Evolutionary conservation across 164 flowering plant genomes (phyloP), one percentile per base, ranked within the genome.

Genomic region (Tetracentron sinense): DNA sequence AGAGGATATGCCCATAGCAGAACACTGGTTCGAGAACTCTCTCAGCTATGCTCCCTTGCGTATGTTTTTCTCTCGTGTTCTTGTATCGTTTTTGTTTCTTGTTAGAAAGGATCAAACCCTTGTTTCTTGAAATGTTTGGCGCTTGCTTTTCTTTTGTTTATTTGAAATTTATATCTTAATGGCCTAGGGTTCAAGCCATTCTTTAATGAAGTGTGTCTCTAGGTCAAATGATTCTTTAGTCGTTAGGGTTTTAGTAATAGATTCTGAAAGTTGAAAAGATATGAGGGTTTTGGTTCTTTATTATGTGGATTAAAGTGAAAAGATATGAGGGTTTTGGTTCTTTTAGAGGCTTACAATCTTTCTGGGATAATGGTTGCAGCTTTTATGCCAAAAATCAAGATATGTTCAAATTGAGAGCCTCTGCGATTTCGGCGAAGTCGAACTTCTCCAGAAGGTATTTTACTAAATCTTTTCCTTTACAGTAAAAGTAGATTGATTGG

Each of bases 31-130:
- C 71, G 85, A 82, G 2, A 60, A 67, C 25, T 81, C 85, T 33
- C 79, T 76, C 56, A 70, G 81, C 72, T 75, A 90, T 60, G 95
- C 91, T 27, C 97, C 98, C 28, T 94, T 95, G 14, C 96, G 97
- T 90, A 77, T 28, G 93, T 73, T 20, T 22, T 28, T 16, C 38
- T 38, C 49, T 50, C 23, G 38, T 58, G n/a, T n/a, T n/a, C n/a
- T n/a, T n/a, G n/a, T n/a, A n/a, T n/a, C n/a, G n/a, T n/a, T n/a
- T n/a, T n/a, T n/a, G n/a, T n/a, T n/a, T n/a, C n/a, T n/a, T n/a
- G n/a, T n/a, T n/a, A n/a, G n/a, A n/a, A n/a, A n/a, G n/a, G n/a
- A n/a, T n/a, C n/a, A n/a, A n/a, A 22, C 19, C 8, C 19, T 6
- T 6, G 11, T 54, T 54, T 54, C 51, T 54, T 54, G 28, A 63